Conservation (phyloP, 2,329 filamentous ascomycete species). For the Cladosporium cucumerinum region DNA sequence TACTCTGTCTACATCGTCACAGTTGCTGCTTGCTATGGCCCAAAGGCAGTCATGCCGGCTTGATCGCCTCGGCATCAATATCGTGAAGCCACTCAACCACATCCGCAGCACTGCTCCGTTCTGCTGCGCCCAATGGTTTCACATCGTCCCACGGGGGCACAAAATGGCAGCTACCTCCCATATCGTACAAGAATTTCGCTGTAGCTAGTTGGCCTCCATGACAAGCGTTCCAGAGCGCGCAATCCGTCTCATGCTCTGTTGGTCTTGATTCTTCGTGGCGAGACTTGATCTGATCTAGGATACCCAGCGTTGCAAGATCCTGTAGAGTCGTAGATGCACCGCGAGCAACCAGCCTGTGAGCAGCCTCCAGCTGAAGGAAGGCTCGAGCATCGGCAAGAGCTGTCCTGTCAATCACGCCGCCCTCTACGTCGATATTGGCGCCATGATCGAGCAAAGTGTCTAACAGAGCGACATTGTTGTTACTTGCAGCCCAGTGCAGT, state of each 20-base stretch:
- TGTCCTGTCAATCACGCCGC: slow-evolving; percentile 3
- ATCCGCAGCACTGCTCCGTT: not conserved
- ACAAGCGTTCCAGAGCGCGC: slow-evolving; percentile 7
- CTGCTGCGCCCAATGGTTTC: not conserved
- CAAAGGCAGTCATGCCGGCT: no score
- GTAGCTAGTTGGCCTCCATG: not conserved
- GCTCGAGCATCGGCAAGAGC: slow-evolving; percentile 5
- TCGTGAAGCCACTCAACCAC: not conserved
- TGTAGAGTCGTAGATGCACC: slow-evolving; percentile 1
- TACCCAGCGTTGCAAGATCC: not conserved
- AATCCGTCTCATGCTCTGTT: not conserved
- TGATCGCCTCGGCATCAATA: not conserved
- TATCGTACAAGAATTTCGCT: not conserved
- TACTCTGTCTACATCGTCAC: no score
- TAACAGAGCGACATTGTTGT: not conserved
- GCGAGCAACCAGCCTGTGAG: not conserved
- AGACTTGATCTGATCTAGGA: not conserved
- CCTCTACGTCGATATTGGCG: not conserved
- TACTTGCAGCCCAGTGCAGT: slow-evolving; percentile 5
- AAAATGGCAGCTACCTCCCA: not conserved
- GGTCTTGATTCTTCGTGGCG: not conserved
- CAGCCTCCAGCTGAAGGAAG: slow-evolving; percentile 1
- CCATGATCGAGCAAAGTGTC: slow-evolving; percentile 1
- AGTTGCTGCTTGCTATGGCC: no score
- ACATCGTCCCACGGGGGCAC: not conserved